A percentile compares a stretch with the other conserved stretches of the same genome.
phyloP scores from a whole-genome alignment of 176 grass and related monocot species.

The Aegilops sharonensis region DNA sequence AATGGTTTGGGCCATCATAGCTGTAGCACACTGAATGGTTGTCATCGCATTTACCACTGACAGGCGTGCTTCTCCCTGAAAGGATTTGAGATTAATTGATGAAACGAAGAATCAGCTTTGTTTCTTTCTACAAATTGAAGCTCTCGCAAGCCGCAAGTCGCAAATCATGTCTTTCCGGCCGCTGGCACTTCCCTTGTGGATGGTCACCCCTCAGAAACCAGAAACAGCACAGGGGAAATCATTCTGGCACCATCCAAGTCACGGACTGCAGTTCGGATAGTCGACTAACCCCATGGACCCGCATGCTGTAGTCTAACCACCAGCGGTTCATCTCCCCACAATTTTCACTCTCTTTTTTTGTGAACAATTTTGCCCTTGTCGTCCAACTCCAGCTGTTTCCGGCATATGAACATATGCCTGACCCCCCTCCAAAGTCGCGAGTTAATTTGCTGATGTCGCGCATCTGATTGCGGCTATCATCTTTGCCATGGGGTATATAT shows the following conservation, averaged over 20 bases:
- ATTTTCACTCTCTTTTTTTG: too few relatives aligned
- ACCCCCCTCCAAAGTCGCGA: not conserved
- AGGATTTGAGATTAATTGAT: not conserved
- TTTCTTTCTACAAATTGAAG: not conserved
- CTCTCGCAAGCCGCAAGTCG: not conserved
- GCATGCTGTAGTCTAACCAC: too few relatives aligned
- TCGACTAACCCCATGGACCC: too few relatives aligned
- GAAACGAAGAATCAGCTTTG: not conserved
- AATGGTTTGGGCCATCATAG: too few relatives aligned
- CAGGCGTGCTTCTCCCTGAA: too few relatives aligned
- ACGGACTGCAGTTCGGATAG: too few relatives aligned
- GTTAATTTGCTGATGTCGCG: conserved; percentile 26
- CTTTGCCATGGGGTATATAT: not conserved
- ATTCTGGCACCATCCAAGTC: too few relatives aligned
- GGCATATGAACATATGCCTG: not conserved
- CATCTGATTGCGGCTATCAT: conserved; percentile 26
- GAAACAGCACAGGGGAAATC: not conserved
- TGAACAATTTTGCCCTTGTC: too few relatives aligned
- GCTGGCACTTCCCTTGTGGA: not conserved
- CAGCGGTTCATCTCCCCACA: too few relatives aligned
- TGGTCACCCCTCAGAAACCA: not conserved
- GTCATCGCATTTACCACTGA: not conserved
- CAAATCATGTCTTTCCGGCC: not conserved
- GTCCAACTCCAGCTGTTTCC: too few relatives aligned
- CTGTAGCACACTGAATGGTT: not conserved